phyloP scores from a whole-genome alignment of 495 filamentous ascomycete species.

The Podospora fimiseda region DNA sequence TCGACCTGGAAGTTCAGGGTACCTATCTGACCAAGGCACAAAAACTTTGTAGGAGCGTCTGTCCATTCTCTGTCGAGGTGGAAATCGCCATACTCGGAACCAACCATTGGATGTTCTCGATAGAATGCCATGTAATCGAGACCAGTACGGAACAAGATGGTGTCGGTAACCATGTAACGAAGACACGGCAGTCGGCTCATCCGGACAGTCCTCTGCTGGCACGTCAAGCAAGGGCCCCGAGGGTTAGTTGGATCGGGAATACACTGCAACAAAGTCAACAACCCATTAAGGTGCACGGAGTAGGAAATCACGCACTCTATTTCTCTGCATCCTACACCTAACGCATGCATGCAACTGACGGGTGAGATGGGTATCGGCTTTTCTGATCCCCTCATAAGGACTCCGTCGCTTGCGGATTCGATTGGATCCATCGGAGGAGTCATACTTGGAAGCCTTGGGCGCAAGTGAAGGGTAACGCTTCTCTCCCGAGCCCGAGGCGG shows the following conservation, averaged over 20 bases:
- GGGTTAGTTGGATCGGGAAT: conserved; percentile 30
- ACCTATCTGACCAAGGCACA: conserved; percentile 26
- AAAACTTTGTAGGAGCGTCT: conserved; percentile 11
- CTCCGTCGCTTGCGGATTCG: conserved; percentile 26
- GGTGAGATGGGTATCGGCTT: conserved; percentile 27
- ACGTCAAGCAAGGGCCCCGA: conserved; percentile 29
- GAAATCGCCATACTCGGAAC: conserved; percentile 33
- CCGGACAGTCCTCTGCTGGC: conserved; percentile 24
- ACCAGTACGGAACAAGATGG: conserved; percentile 30
- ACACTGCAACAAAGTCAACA: conserved; percentile 22
- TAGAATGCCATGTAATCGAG: conserved; percentile 31
- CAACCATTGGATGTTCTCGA: conserved; percentile 28
- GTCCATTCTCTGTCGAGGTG: conserved; percentile 29
- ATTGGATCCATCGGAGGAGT: conserved; percentile 9
- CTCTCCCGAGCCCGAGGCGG: conserved; percentile 6
- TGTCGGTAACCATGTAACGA: conserved; percentile 36
- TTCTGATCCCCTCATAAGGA: conserved; percentile 22
- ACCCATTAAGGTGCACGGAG: background rate
- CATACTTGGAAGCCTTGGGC: conserved; percentile 7
- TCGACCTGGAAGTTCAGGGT: conserved; percentile 22
- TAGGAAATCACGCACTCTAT: conserved; percentile 20
- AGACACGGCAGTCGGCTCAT: conserved; percentile 35
- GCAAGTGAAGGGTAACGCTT: conserved; percentile 19
- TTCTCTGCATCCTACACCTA: conserved; percentile 33
- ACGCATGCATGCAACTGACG: conserved; percentile 31